Conservation (phyloP, 2,329 filamentous ascomycete genomes). For the Drechmeria coniospora region DNA sequence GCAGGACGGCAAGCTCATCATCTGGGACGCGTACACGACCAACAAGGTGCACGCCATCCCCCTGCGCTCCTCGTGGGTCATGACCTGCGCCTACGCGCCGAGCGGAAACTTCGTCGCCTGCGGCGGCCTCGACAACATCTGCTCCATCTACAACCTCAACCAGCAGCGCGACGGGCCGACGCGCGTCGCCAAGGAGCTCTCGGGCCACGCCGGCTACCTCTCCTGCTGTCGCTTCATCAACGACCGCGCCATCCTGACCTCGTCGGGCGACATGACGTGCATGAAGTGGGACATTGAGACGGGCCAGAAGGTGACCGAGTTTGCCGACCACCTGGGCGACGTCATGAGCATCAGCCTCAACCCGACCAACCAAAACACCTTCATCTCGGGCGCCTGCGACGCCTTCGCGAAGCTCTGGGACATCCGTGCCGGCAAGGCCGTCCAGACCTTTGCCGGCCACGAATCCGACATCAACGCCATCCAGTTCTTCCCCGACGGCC, state of each 20-base stretch:
- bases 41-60: constrained; percentile 99
- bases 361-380: constrained; percentile 97
- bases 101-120: constrained; percentile 98
- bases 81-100: constrained; percentile 98
- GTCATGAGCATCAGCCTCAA: constrained; percentile 99
- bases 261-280: constrained; percentile 98
- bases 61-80: constrained; percentile 95
- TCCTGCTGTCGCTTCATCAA: constrained; percentile 99
- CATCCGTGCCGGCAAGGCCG: constrained; percentile 92
- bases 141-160: constrained; percentile 98
- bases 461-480: constrained; percentile 99
- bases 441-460: constrained; percentile 95
- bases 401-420: constrained; percentile 98
- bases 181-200: constrained; percentile 85
- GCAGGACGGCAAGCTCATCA: constrained; percentile 98
- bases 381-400: constrained; percentile 97
- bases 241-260: constrained; percentile 92
- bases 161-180: constrained; percentile 91
- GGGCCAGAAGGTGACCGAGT: constrained; percentile 91
- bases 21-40: constrained; percentile 98
- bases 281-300: constrained; percentile 99
- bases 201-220: constrained; percentile 91
- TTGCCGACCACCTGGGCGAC: constrained; percentile 93
- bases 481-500: constrained; percentile 97
- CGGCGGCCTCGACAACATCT: constrained; percentile 97